phyloP scores from a whole-genome alignment of 257 asterid species.

The Nicotiana knightiana region DNA sequence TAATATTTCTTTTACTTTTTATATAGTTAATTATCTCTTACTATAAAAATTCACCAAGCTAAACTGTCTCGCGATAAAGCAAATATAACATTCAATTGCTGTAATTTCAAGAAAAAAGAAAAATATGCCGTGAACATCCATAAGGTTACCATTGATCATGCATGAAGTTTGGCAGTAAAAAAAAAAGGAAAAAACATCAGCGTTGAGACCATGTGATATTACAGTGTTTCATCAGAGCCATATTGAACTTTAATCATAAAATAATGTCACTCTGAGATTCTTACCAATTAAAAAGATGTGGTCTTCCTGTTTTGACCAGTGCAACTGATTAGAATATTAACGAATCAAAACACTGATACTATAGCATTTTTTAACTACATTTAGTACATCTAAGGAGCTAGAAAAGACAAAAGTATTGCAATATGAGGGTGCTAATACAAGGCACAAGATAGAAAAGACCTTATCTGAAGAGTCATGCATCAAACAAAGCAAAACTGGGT shows the following conservation, averaged over 20 bases:
- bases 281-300: not conserved
- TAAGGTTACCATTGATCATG: not conserved
- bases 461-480: not conserved
- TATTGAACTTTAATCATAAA: not conserved
- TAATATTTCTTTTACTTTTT: no score
- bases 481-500: slow-evolving; percentile 8
- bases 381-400: not conserved
- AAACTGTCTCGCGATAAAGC: no score
- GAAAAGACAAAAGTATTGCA: not conserved
- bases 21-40: no score
- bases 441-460: no score
- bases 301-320: not conserved
- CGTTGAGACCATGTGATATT: not conserved
- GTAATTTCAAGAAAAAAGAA: not conserved
- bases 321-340: not conserved
- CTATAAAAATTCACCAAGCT: no score
- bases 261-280: not conserved
- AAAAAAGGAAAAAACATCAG: not conserved
- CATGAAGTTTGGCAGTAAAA: not conserved
- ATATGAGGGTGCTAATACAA: not conserved
- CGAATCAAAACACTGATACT: not conserved
- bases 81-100: no score
- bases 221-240: not conserved
- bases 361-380: not conserved
- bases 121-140: not conserved